Conservation (phyloP, 148 eudicot genomes). For the Polygonum maritimum region DNA sequence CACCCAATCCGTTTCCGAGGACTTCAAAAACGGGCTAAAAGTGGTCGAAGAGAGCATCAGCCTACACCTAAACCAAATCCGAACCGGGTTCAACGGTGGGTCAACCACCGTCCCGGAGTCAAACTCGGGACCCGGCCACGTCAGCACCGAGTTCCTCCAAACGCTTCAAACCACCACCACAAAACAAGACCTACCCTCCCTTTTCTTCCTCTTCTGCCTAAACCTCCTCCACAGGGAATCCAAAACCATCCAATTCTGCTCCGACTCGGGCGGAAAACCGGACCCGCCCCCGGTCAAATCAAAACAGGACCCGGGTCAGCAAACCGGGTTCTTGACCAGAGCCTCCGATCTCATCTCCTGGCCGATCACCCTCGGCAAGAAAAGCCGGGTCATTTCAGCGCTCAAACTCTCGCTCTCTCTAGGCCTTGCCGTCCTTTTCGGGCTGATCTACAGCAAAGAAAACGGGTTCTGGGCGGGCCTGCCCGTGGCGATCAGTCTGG, state of each 20-base stretch:
- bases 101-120: conserved; percentile 43
- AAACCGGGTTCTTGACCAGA: conserved; percentile 15
- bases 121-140: conserved; percentile 20
- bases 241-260: conserved; percentile 15
- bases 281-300: not conserved
- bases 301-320: conserved; percentile 9
- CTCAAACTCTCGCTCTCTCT: conserved; percentile 56
- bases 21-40: conserved; percentile 23
- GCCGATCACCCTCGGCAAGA: conserved; percentile 14
- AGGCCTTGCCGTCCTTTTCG: conserved; percentile 58
- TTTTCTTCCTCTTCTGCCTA: conserved; percentile 66
- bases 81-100: conserved; percentile 5
- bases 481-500: conserved; percentile 59
- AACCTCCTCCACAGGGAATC: conserved; percentile 43
- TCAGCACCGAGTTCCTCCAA: conserved; percentile 24
- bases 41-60: conserved; percentile 26
- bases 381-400: conserved; percentile 35
- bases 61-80: conserved; percentile 13
- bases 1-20: conserved; percentile 13
- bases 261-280: not conserved
- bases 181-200: conserved; percentile 30
- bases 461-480: conserved; percentile 70
- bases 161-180: conserved; percentile 27
- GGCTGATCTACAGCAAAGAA: conserved; percentile 52
- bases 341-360: conserved; percentile 16